Percentiles rank a stretch among this genome's conserved stretches.
These are phyloP conservation scores for Mortierella alpina DNA, from an alignment of 192 early-diverging fungal species.

Conservation along the genomic window DNA sequence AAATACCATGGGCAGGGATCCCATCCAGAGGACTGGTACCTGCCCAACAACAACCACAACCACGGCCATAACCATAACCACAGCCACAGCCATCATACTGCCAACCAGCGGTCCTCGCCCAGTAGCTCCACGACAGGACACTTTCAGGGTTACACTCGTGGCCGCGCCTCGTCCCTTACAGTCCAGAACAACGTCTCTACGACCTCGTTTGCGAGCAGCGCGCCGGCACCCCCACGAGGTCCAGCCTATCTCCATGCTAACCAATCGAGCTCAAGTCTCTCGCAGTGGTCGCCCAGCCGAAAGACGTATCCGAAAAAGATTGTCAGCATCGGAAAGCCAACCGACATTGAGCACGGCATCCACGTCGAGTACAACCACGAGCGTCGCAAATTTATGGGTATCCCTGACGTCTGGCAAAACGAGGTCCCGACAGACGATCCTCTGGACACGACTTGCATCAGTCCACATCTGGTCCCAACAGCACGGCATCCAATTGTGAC, in stretches of 20 bases:
- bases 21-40: slow-evolving; percentile 42
- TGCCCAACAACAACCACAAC: slow-evolving; percentile 16
- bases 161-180: slow-evolving; percentile 34
- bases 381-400: slow-evolving; percentile 66
- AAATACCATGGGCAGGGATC: slow-evolving; percentile 21
- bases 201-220: slow-evolving; percentile 42
- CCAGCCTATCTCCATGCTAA: slow-evolving; percentile 44
- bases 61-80: neutral
- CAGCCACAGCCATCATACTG: neutral
- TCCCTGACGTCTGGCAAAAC: slow-evolving; percentile 69
- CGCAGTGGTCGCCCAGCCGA: slow-evolving; percentile 41
- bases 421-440: slow-evolving; percentile 64
- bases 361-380: slow-evolving; percentile 66
- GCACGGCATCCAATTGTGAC: slow-evolving; percentile 10
- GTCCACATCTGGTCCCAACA: slow-evolving; percentile 64
- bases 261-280: slow-evolving; percentile 38
- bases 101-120: slow-evolving; percentile 24
- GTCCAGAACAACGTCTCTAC: slow-evolving; percentile 42
- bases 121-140: slow-evolving; percentile 44
- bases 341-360: slow-evolving; percentile 66
- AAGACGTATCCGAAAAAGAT: slow-evolving; percentile 57
- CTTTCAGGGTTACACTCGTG: slow-evolving; percentile 30
- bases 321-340: slow-evolving; percentile 64
- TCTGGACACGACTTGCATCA: slow-evolving; percentile 64
- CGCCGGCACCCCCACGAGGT: slow-evolving; percentile 24